Conservation (phyloP, 495 filamentous ascomycete species). For the Emericellopsis terricola region DNA sequence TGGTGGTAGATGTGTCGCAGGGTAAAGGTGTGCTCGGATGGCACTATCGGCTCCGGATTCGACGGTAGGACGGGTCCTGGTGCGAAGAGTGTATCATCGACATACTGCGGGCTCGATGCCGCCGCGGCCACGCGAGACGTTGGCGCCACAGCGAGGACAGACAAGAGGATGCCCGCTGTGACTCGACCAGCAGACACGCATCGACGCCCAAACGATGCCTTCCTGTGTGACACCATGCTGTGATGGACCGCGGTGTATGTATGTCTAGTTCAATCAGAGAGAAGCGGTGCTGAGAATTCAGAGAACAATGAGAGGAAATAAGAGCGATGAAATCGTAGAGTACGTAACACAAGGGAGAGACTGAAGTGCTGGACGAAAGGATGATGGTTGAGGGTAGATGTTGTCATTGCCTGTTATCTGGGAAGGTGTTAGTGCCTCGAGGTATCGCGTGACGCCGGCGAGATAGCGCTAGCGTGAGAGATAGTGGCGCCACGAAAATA, state of each 20-base stretch:
- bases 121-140: constrained; percentile 13
- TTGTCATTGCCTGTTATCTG: not conserved
- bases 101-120: not conserved
- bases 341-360: not conserved
- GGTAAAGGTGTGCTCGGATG: constrained; percentile 35
- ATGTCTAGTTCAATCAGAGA: too few species aligned
- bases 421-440: too few species aligned
- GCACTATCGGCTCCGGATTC: constrained; percentile 18
- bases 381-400: not conserved
- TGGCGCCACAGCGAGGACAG: constrained; percentile 39
- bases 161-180: constrained; percentile 39
- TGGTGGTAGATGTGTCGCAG: constrained; percentile 86
- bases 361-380: not conserved
- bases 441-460: too few species aligned
- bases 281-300: too few species aligned
- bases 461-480: too few species aligned
- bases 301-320: too few species aligned
- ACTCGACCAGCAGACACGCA: constrained; percentile 37
- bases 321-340: too few species aligned
- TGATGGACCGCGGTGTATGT: not conserved
- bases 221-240: not conserved
- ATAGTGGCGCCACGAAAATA: too few species aligned
- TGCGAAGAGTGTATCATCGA: not conserved
- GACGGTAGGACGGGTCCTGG: constrained; percentile 15
- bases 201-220: not conserved